A percentile compares a stretch with the other conserved stretches of the same genome.
phyloP scores from a whole-genome alignment of 2,329 filamentous ascomycete species.

The Aureobasidium melanogenum region DNA sequence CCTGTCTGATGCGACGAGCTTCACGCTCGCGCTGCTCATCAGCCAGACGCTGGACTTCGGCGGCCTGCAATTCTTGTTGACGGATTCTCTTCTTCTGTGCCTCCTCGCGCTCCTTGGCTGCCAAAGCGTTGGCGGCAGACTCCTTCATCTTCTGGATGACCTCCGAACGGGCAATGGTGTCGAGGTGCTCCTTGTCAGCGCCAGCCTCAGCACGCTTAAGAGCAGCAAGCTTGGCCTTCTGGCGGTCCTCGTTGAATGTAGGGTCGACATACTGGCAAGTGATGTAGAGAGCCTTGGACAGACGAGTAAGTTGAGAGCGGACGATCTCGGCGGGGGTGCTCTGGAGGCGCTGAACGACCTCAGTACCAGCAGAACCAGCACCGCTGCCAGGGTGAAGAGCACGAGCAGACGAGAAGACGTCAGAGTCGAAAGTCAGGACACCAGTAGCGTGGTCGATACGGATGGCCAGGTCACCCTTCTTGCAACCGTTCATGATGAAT shows the following conservation, averaged over 20 bases:
- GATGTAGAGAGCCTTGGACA: constrained; percentile 83
- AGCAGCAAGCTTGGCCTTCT: constrained; percentile 70
- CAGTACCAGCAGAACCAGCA: constrained; percentile 78
- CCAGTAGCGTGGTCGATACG: constrained; percentile 93
- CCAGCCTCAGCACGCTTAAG: constrained; percentile 75
- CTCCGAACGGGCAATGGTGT: constrained; percentile 76
- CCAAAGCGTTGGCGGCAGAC: constrained; percentile 78
- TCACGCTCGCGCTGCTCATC: constrained; percentile 90
- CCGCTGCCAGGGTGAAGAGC: constrained; percentile 76
- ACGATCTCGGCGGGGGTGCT: constrained; percentile 98
- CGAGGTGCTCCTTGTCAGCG: constrained; percentile 83
- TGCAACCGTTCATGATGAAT: constrained; percentile 99
- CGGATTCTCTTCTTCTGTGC: constrained; percentile 78
- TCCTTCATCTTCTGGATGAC: constrained; percentile 97
- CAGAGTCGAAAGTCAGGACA: constrained; percentile 92
- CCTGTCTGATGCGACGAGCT: constrained; percentile 72
- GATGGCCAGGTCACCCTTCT: constrained; percentile 96
- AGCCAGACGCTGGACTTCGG: constrained; percentile 79
- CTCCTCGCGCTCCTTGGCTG: constrained; percentile 85
- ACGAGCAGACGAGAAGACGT: constrained; percentile 96
- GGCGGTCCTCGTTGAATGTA: constrained; percentile 71
- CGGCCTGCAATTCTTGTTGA: constrained; percentile 80
- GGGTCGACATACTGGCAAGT: constrained; percentile 96
- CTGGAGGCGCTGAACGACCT: constrained; percentile 90
- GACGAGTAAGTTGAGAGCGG: constrained; percentile 81